These are phyloP conservation scores for Colletotrichum sp. DNA, from an alignment of 2,329 filamentous ascomycete genomes.

Conservation along the genomic window DNA sequence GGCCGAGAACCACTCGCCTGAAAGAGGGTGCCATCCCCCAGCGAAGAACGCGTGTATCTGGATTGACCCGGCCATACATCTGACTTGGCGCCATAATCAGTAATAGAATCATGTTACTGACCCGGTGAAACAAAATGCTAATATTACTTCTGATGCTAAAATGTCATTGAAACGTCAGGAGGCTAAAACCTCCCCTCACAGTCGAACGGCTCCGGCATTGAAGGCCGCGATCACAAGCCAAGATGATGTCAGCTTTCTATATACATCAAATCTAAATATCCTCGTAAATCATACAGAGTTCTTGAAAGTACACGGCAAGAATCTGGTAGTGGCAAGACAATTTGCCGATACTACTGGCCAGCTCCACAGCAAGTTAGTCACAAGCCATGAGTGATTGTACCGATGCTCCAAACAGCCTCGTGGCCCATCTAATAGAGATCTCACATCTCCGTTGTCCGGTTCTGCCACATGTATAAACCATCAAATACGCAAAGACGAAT, in stretches of 20 bases:
- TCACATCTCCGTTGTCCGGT: not conserved
- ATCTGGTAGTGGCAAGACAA: too few species aligned
- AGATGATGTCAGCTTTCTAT: not conserved
- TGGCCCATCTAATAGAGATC: rapidly evolving
- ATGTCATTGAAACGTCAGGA: not conserved
- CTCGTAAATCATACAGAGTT: not conserved
- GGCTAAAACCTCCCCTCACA: not conserved
- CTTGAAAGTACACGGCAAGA: too few species aligned
- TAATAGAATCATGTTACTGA: not conserved
- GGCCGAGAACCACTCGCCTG: not conserved
- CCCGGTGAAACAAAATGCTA: not conserved
- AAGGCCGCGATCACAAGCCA: not conserved
- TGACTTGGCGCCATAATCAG: not conserved
- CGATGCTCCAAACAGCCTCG: not conserved
- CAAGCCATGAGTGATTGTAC: not conserved
- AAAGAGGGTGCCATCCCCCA: not conserved
- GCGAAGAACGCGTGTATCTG: not conserved
- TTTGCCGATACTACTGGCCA: too few species aligned
- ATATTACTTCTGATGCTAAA: not conserved
- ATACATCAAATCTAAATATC: not conserved
- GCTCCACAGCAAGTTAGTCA: not conserved
- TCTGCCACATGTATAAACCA: not conserved
- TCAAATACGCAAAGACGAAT: not conserved
- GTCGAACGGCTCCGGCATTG: not conserved
- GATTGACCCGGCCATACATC: not conserved